Percentiles rank a stretch among this genome's conserved stretches.
Evolutionary conservation across 1,284 basidiomycete species (phyloP).

Genomic region (Hypsizygus ulmarius): DNA sequence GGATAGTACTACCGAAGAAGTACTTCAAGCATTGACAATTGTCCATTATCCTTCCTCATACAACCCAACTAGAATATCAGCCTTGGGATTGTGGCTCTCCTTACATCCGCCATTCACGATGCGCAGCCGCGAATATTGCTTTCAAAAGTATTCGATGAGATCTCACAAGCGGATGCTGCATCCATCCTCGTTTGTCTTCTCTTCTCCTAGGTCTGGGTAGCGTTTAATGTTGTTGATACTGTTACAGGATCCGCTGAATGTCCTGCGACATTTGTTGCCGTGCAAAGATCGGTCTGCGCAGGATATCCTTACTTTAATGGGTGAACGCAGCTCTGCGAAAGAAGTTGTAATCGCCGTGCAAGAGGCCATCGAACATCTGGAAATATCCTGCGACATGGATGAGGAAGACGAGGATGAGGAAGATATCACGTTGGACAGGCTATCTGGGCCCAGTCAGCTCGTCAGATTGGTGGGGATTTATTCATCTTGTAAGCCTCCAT

Average conservation of each 20-base stretch:
- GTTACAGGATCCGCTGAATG: slow-evolving; percentile 50
- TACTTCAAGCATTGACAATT: not conserved
- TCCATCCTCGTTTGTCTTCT: slow-evolving; percentile 27
- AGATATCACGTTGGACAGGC: slow-evolving; percentile 8
- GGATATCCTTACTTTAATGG: slow-evolving; percentile 44
- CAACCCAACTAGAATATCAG: slow-evolving; percentile 19
- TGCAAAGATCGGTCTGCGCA: slow-evolving; percentile 36
- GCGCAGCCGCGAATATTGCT: slow-evolving; percentile 21
- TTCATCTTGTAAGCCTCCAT: slow-evolving; percentile 31
- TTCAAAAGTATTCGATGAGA: slow-evolving; percentile 25
- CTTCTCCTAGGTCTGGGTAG: not conserved
- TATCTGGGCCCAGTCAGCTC: slow-evolving; percentile 26
- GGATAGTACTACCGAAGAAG: slow-evolving; percentile 8
- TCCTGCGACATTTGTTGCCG: slow-evolving; percentile 45
- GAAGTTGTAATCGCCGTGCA: slow-evolving; percentile 62
- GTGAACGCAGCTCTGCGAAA: slow-evolving; percentile 47
- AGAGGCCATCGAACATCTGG: slow-evolving; percentile 53
- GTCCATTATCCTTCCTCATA: not conserved
- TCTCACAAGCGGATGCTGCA: slow-evolving; percentile 21
- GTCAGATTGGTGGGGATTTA: slow-evolving; percentile 39
- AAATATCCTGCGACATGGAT: slow-evolving; percentile 28
- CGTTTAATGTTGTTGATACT: not conserved
- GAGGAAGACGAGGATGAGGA: slow-evolving; percentile 26
- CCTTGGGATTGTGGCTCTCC: slow-evolving; percentile 24
- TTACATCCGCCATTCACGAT: slow-evolving; percentile 32